Evolutionary conservation across 2,329 filamentous ascomycete genomes (phyloP).

Genomic region (Exophiala xenobiotica): DNA sequence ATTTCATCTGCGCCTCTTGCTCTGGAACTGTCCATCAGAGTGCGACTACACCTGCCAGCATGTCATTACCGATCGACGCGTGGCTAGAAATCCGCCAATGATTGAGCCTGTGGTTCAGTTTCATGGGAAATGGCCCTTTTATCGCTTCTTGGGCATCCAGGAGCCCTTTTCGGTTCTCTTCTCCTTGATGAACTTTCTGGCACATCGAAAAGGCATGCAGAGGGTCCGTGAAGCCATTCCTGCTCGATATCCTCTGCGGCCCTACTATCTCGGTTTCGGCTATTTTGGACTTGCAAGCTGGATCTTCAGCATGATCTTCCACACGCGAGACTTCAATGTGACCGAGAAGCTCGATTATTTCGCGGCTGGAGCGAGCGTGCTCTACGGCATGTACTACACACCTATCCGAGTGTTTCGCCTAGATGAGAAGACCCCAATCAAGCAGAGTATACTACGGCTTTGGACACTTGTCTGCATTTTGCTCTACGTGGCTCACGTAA

Average conservation of each 20-base stretch:
- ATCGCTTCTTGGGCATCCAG: constrained; percentile 86
- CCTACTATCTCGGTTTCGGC: constrained; percentile 77
- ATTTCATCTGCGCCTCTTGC: constrained; percentile 76
- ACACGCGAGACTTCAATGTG: constrained; percentile 77
- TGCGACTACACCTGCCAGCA: constrained; percentile 99
- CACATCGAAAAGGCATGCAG: constrained; percentile 74
- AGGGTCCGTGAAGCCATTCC: constrained; percentile 71
- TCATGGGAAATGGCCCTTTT: constrained; percentile 98
- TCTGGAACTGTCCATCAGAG: constrained; percentile 90
- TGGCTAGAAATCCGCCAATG: constrained; percentile 63
- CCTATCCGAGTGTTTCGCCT: constrained; percentile 79
- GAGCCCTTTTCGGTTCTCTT: constrained; percentile 93
- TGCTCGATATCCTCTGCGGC: constrained; percentile 68
- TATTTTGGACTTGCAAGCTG: constrained; percentile 80
- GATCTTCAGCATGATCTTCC: constrained; percentile 87
- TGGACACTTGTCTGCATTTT: constrained; percentile 74
- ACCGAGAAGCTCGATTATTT: constrained; percentile 98
- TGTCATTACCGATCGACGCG: constrained; percentile 73
- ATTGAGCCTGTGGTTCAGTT: constrained; percentile 76
- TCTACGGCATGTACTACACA: constrained; percentile 88
- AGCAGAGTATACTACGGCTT: constrained; percentile 59
- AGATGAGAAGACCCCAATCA: constrained; percentile 57
- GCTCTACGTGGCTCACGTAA: constrained; percentile 74
- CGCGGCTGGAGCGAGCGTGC: constrained; percentile 80
- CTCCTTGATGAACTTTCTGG: constrained; percentile 84